phyloP scores from a whole-genome alignment of 495 filamentous ascomycete species.

The Pseudoneurospora amorphoporcata region DNA sequence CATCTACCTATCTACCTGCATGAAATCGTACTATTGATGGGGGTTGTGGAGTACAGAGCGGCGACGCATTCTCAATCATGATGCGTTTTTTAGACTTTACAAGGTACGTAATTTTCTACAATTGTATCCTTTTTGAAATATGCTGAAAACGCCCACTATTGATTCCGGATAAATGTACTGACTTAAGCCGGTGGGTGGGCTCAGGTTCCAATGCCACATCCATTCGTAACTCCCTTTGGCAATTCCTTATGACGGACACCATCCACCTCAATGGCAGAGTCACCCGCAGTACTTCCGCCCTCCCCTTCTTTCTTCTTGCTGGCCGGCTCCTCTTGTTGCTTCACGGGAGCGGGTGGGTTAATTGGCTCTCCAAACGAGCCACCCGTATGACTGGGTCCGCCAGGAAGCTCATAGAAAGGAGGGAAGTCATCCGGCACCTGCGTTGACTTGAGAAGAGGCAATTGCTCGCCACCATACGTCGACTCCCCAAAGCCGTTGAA shows the following conservation, averaged over 20 bases:
- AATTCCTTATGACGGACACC: background rate
- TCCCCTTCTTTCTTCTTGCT: background rate
- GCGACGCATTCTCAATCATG: background rate
- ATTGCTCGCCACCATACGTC: background rate
- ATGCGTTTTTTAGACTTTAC: background rate
- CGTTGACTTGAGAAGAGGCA: background rate
- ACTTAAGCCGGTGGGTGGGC: background rate
- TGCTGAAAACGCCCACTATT: background rate
- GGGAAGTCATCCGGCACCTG: conserved; percentile 1
- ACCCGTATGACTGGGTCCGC: background rate
- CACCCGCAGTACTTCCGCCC: background rate
- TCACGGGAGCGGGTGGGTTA: background rate
- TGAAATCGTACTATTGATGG: background rate
- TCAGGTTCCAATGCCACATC: background rate
- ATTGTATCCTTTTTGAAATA: background rate
- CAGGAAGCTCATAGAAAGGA: conserved; percentile 5
- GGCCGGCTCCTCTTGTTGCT: background rate
- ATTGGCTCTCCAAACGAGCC: background rate
- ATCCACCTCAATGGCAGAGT: background rate
- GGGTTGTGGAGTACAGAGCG: background rate
- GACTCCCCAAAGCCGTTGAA: conserved; percentile 12
- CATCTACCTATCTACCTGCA: background rate
- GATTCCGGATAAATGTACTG: background rate
- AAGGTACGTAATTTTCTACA: background rate
- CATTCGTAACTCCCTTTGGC: background rate